A percentile compares a stretch with the other conserved stretches of the same genome.
phyloP scores from a whole-genome alignment of 139 green algal species.

The Yamagishiella unicocca region DNA sequence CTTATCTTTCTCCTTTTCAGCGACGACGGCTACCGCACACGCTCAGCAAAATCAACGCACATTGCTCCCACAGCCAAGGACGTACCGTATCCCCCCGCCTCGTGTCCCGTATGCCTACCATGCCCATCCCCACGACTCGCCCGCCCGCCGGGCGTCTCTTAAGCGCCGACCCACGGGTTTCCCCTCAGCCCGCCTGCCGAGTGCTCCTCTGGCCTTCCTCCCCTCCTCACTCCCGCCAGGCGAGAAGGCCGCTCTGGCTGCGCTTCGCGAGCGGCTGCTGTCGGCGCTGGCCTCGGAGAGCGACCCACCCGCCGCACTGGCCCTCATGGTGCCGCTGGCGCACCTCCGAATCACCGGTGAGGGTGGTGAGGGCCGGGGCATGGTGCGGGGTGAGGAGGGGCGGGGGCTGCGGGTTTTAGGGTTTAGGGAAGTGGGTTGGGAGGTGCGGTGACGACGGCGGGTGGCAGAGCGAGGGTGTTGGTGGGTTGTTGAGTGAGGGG shows the following conservation, averaged over 20 bases:
- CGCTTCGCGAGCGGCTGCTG: constrained; percentile 53
- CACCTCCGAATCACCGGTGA: constrained; percentile 56
- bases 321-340: constrained; percentile 80
- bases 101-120: no score
- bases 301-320: constrained; percentile 72
- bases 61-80: no score
- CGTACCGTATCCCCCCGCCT: no score
- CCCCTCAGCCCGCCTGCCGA: no score
- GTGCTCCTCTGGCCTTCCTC: no score
- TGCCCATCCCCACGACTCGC: no score
- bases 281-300: constrained; percentile 55
- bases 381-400: background rate
- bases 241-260: constrained; percentile 64
- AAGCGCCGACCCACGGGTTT: no score
- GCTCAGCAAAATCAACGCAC: no score
- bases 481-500: background rate
- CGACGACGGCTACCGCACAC: no score
- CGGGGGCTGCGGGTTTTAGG: background rate
- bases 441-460: background rate
- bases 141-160: no score
- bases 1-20: no score
- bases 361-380: background rate
- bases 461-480: background rate
- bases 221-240: background rate
- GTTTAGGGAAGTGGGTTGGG: background rate